Base-by-base conservation (phyloP, 2,329 filamentous ascomycete genomes). In the Nothopassalora personata region DNA sequence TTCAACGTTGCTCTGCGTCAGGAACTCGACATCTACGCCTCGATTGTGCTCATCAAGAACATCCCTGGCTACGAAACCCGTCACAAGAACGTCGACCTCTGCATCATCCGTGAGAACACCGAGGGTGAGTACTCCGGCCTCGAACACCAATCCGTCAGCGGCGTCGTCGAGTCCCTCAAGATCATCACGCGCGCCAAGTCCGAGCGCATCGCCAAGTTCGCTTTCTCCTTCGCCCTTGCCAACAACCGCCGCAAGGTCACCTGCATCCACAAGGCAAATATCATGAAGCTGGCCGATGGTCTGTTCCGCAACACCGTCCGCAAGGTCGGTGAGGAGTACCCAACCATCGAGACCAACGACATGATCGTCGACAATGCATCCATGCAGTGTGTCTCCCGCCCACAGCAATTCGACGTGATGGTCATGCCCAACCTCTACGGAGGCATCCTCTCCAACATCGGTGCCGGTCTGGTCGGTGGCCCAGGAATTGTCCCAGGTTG, bases 341-440 rank as follows among this genome's bases (percentile, higher is more conserved):
- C 94, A 61, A 95, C 90, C 64, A 84, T 99, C 70, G 90, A 97
- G 83, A 88, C 88, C 75, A 95, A 95, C 83, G 94, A 99, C 81
- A 97, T 99, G 93, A 99, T 99, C 77, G 94, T 99, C 79, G 94
- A 99, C 82, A 99, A 99, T 79, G 94, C 94, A 73, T 96, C 90
- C 73, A 99, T 99, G 94, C 94, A 99, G 83, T 95, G 91, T 75
- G 94, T 99, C 69, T 92, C 90, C 68, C 85, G 86, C 68, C 94
- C 94, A 64, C 94, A 97, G 81, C 94, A 99, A 80, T 99, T 99
- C 75, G 94, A 99, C 77, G 94, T 99, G 71, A 90, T 99, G 88
- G 94, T 99, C 77, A 97, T 97, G 92, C 94, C 94, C 73, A 99
- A 99, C 83, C 81, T 97, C 74, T 97, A 97, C 85, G 93, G 93